These are phyloP conservation scores for Geotrichum siamense DNA, from an alignment of 1,139 yeast species.

Conservation along the genomic window DNA sequence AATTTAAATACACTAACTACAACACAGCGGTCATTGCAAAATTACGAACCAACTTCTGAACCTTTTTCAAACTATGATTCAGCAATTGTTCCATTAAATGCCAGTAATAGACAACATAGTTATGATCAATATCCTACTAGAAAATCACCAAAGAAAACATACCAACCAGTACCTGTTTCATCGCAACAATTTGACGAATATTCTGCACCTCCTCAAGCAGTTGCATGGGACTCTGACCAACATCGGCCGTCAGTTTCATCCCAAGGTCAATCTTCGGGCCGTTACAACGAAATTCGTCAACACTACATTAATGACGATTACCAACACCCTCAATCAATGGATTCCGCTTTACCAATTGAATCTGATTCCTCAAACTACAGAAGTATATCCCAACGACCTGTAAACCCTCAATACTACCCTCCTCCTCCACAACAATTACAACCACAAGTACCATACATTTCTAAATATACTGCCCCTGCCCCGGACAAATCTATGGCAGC, in stretches of 20 bases:
- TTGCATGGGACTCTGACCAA: neutral
- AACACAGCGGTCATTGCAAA: no score
- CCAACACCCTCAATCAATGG: neutral
- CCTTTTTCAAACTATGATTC: no score
- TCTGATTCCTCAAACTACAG: conserved; percentile 56
- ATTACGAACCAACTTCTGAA: no score
- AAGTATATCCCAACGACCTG: conserved; percentile 70
- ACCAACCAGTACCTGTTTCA: neutral
- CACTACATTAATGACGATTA: neutral
- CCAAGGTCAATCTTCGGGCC: neutral
- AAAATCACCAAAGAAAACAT: neutral
- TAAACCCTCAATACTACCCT: conserved; percentile 42
- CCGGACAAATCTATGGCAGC: conserved; percentile 5
- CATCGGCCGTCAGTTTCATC: neutral
- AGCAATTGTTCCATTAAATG: no score
- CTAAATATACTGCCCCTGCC: no score
- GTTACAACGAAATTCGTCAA: neutral
- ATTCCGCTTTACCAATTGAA: conserved; percentile 23
- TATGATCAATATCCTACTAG: neutral
- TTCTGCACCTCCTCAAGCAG: neutral
- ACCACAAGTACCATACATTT: no score
- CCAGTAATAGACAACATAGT: no score
- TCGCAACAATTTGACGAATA: neutral
- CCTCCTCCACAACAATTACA: conserved; percentile 4
- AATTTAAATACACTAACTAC: no score